These are phyloP conservation scores for Paramecium pentaurelia DNA, from an alignment of 73 alveolate genomes.

Conservation along the genomic window DNA sequence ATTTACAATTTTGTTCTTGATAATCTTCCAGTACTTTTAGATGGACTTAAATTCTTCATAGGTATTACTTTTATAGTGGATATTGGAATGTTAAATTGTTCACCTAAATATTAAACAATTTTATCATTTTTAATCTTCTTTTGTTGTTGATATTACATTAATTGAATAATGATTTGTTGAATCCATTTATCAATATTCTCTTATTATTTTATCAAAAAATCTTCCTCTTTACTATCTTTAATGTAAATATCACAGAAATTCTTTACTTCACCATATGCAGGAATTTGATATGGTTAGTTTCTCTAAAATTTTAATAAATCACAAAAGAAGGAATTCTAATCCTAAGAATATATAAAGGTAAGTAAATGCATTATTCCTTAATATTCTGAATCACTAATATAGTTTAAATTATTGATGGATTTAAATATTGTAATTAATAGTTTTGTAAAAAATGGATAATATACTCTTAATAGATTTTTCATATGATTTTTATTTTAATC, in stretches of 20 bases:
- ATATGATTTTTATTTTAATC: not conserved
- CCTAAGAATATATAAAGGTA: not conserved
- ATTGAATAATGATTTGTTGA: not conserved
- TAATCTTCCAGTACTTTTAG: not conserved
- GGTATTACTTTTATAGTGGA: not conserved
- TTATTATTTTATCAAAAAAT: not conserved
- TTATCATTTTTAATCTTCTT: not conserved
- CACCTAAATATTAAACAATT: not conserved
- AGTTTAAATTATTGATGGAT: not conserved
- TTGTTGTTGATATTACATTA: not conserved
- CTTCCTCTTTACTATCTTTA: not conserved
- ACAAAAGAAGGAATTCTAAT: not conserved
- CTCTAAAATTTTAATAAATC: not conserved
- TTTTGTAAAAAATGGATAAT: conserved; percentile 19
- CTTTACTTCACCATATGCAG: not conserved
- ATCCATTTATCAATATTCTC: not conserved
- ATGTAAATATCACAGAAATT: not conserved
- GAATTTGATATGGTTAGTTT: not conserved
- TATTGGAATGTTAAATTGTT: not conserved
- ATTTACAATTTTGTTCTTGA: not conserved
- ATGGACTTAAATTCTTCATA: not conserved
- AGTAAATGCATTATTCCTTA: conserved; percentile 2
- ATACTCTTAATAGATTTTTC: not conserved
- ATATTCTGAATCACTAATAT: not conserved
- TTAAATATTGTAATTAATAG: not conserved